Percentiles rank a stretch among this genome's conserved stretches.
These are phyloP conservation scores for Samsoniella hepiali DNA, from an alignment of 2,329 filamentous ascomycete genomes.

Conservation along the genomic window DNA sequence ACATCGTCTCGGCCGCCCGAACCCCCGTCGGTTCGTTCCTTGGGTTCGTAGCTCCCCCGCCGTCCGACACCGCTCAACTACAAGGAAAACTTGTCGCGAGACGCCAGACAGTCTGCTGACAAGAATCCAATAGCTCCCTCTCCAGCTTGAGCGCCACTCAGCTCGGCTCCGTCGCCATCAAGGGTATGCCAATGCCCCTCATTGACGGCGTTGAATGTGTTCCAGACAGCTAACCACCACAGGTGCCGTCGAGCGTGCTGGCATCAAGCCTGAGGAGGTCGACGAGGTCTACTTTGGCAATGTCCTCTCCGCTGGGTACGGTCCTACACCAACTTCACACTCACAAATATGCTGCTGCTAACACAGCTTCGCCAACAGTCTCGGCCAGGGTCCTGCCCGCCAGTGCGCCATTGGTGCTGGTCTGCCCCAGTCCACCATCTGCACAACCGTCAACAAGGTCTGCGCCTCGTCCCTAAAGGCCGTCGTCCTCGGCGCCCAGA, in stretches of 20 bases:
- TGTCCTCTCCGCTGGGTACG: conserved; percentile 91
- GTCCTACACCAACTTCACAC: conserved; percentile 14
- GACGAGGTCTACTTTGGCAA: conserved; percentile 98
- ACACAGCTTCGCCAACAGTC: conserved; percentile 46
- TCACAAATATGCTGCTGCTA: background rate
- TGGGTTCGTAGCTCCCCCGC: conserved; percentile 55
- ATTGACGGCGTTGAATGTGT: background rate
- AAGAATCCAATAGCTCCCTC: conserved; percentile 62
- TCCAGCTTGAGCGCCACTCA: conserved; percentile 82
- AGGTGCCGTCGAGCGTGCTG: conserved; percentile 80
- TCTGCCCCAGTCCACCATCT: conserved; percentile 72
- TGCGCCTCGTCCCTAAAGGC: conserved; percentile 95
- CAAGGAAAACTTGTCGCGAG: background rate
- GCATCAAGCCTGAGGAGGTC: conserved; percentile 85
- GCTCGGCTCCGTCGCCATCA: conserved; percentile 88
- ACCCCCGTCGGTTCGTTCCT: conserved; percentile 94
- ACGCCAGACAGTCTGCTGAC: conserved; percentile 2
- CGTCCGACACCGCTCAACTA: conserved; percentile 4
- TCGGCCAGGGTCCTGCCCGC: conserved; percentile 93
- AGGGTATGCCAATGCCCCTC: conserved; percentile 55
- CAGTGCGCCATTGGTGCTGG: conserved; percentile 91
- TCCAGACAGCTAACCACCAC: conserved; percentile 20
- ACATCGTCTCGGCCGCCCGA: conserved; percentile 88
- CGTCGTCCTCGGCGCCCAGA: conserved; percentile 90
- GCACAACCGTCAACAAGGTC: conserved; percentile 98